Evolutionary conservation across 148 eudicot species (phyloP), one percentile per base, ranked within the genome.

Genomic region (Chenopodium suecicum): DNA sequence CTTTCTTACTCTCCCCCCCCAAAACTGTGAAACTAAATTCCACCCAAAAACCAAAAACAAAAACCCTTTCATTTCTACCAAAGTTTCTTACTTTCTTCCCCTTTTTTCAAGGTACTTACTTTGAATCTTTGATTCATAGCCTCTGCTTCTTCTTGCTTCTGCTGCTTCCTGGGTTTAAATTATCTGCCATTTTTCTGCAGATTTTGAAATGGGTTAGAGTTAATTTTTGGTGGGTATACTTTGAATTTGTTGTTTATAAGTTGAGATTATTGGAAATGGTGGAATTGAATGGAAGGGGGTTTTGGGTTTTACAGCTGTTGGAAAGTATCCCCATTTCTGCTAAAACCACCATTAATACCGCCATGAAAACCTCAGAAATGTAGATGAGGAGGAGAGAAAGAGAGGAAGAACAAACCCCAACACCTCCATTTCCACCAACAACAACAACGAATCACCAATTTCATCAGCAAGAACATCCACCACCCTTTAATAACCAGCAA

Each of bases 241-340:
- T 25, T 54, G 75, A 58, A 37, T 66, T 75, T 80, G 64, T 13
- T 19, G 34, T 44, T 41, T 4, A 48, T 3, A 56, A 17, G 16
- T 17, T 14, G 62, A 27, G 69, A 10, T 74, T 73, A 32, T 85
- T 89, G 90, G 91, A 64, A 75, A 71, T 83, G 87, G 88, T 75
- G 73, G 83, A 79, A 83, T 83, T 84, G 86, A 87, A 87, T 84
- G 86, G 80, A 82, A 84, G 82, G 32, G 74, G 23, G 4, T 63
- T 81, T 54, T 73, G 74, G 64, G 78, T 17, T 41, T 67, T 75
- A 65, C 73, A 78, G 73, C 23, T 67, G 60, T 86, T 86, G 89
- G 79, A 86, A 82, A 67, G 78, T 54, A 82, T 77, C 44, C 44
- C 44, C 44, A 41, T 41, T 41, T 41, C 44, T 41, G 79, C 58